Base-by-base conservation (phyloP, 2,329 filamentous ascomycete species). In the Rutstroemia sp. region DNA sequence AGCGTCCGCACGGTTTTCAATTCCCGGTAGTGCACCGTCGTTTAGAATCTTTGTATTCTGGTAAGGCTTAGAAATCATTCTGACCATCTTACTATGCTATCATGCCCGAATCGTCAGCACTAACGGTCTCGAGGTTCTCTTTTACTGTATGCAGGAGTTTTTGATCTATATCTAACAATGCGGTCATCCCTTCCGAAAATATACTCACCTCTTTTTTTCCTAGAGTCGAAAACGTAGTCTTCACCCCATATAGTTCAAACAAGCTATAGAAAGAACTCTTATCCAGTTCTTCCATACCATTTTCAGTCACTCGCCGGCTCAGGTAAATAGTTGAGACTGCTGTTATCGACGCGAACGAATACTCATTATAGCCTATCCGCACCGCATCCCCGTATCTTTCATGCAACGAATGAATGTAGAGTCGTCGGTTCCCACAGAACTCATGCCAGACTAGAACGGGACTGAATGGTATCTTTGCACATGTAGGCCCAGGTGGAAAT, bases 1-100 rank as follows among this genome's bases (percentile, higher is more conserved):
- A 27, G 74, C 74, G 38, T 66, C 70, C 0, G 83, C 81, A 5
- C 82, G 74, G 60, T 82, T 76, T 53, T 77, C 71, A 49, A 88
- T 82, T 2, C 81, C 83, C 4, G 73, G 69, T 27, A 87, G 68
- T 2, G 82, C 78, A 2, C 72, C 72, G 4, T 76, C 67, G 30
- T 78, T 78, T 71, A 86, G 77, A 50, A 88, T 73, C 65, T 86
- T 88, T 54, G 79, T 82, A 69, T 87, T 88, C 30, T 85, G 81
- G 67, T 88, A 88, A 30, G 83, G 76, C 64, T 87, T 82, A 1
- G 84, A 84, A 46, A 88, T 74, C 49, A 85, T 72, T 27, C 83
- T 76, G 65, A 83, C 86, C 58, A 82, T 77, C 60, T 77, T 79
- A 30, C 79, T 80, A 65, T 88, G 85, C 79, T 86, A 51, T 7